Base-by-base conservation (phyloP, 257 asterid species). In the Solanum medicagineum region DNA sequence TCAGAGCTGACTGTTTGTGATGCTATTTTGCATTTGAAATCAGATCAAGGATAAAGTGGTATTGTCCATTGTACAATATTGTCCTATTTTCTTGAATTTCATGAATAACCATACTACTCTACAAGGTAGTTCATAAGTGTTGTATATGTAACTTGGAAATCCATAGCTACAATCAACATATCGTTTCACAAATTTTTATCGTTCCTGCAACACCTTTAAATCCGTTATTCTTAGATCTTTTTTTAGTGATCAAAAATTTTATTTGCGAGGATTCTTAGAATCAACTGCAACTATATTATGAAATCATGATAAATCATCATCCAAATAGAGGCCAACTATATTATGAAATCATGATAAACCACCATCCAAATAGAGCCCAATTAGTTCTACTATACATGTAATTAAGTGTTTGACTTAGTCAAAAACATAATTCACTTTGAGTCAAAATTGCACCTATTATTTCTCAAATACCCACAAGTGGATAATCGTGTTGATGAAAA, bases 1-100 rank as follows among this genome's bases (percentile, higher is more conserved):
- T 65, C 47, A 74, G 49, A 86, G 73, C 22, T 88, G 87, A 88
- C 89, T 90, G 86, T 81, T 86, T 68, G 19, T 88, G 88, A 88
- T 86, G 90, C 88, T 85, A 81, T 85, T 84, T 77, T n/a, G 70
- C 81, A 84, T 86, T 81, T 69, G 40, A 29, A 84, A 63, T 53
- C 66, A n/a, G 55, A 26, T 11, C n/a, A 65, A 53, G 15, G 66
- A 66, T 55, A 85, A 79, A 84, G 74, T 68, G 73, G 47, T 82
- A 81, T 81, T 59, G 32, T 66, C 24, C 36, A 29, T 26, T 24
- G 13, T 84, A 71, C 83, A 42, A 62, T 88, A 32, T 81, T 79
- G 49, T 80, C 86, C 71, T 74, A 85, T 87, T 70, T 26, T 32
- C 44, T 45, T 29, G 70, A 57, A 54, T 11, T 49, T 60, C 13